phyloP scores from a whole-genome alignment of 1,284 basidiomycete species.

The Cystobasidiaceae sp. region DNA sequence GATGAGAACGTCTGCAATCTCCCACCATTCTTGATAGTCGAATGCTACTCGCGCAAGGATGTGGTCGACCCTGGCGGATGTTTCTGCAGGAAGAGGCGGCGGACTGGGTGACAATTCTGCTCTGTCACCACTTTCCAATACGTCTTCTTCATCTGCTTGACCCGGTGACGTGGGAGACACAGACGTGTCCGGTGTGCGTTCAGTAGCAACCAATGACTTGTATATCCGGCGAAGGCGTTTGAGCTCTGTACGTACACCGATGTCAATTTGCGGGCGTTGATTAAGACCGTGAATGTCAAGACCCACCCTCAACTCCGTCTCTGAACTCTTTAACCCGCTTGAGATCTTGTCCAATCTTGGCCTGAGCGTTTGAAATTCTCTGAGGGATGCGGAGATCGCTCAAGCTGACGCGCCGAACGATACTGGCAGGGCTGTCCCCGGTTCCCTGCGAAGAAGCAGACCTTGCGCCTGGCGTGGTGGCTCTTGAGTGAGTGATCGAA shows the following conservation, averaged over 20 bases:
- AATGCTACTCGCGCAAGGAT: constrained; percentile 46
- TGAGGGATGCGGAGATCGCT: constrained; percentile 72
- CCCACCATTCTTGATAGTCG: constrained; percentile 71
- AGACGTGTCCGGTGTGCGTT: constrained; percentile 46
- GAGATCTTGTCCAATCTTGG: constrained; percentile 68
- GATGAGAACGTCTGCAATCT: constrained; percentile 78
- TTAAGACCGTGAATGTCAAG: background rate
- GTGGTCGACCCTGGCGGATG: constrained; percentile 27
- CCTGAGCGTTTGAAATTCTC: constrained; percentile 76
- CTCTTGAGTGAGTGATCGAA: background rate
- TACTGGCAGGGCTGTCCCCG: background rate
- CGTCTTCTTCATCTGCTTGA: constrained; percentile 39
- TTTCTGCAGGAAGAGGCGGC: constrained; percentile 26
- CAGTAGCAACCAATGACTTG: constrained; percentile 54
- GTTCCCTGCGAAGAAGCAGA: background rate
- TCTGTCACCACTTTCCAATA: too few species aligned
- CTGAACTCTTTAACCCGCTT: constrained; percentile 81
- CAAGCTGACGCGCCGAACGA: constrained; percentile 51
- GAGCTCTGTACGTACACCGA: constrained; percentile 49
- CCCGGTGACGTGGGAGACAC: too few species aligned
- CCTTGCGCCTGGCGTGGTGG: background rate
- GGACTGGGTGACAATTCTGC: constrained; percentile 47
- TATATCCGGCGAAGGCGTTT: constrained; percentile 62
- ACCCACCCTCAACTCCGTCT: constrained; percentile 69
- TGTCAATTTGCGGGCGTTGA: constrained; percentile 3